These are phyloP conservation scores for Botrytis squamosa DNA, from an alignment of 2,329 filamentous ascomycete species.

Conservation along the genomic window DNA sequence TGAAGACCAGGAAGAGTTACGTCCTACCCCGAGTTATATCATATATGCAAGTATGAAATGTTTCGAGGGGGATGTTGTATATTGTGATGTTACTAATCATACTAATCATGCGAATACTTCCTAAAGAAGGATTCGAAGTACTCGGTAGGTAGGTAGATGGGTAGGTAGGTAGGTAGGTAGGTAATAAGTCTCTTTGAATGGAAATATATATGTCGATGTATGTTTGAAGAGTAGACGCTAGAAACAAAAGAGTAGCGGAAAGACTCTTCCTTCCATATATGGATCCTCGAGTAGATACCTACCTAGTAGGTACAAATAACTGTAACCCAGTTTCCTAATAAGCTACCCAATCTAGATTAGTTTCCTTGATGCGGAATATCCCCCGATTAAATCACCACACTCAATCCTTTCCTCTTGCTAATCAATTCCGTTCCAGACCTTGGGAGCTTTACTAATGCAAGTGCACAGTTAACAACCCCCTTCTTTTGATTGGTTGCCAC, in stretches of 20 bases:
- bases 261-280: neutral
- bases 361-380: neutral
- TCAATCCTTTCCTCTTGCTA: neutral
- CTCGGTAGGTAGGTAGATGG: neutral
- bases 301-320: too few species aligned
- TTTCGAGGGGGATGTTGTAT: neutral
- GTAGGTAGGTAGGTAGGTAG: neutral
- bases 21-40: neutral
- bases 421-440: conserved; percentile 19
- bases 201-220: neutral
- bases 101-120: neutral
- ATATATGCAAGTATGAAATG: neutral
- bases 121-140: neutral
- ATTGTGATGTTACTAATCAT: neutral
- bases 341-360: neutral
- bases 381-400: neutral
- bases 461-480: conserved; percentile 16
- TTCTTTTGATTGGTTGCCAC: conserved; percentile 19
- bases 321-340: neutral
- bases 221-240: neutral
- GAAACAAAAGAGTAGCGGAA: neutral
- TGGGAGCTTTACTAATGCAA: conserved; percentile 19
- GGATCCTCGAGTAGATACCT: neutral
- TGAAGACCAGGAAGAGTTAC: neutral
- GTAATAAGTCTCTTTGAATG: neutral